These are phyloP conservation scores for Tolypocladium tropicale DNA, from an alignment of 2,329 filamentous ascomycete genomes.

Conservation along the genomic window DNA sequence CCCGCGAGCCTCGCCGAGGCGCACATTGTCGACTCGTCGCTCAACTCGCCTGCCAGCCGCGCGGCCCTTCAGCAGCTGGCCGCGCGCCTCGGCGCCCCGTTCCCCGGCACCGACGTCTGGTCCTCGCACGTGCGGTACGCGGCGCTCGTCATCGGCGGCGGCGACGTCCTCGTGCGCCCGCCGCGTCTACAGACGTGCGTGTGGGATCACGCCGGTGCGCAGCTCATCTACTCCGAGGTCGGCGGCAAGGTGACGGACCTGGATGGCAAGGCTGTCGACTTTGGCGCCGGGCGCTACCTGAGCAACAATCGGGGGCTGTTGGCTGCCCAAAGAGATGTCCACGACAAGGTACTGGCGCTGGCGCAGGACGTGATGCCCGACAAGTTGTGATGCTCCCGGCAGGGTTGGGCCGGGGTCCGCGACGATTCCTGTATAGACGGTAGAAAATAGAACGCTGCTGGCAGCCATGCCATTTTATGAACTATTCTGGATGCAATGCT, in stretches of 20 bases:
- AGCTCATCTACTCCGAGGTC: conserved; percentile 44
- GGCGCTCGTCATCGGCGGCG: conserved; percentile 24
- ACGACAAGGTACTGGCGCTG: conserved; percentile 26
- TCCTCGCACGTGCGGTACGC: conserved; percentile 29
- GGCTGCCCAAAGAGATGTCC: conserved; percentile 33
- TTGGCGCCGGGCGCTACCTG: conserved; percentile 23
- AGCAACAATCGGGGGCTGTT: conserved; percentile 23
- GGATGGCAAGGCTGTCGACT: conserved; percentile 24
- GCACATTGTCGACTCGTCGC: conserved; percentile 23
- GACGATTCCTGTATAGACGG: background rate
- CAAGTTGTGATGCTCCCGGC: background rate
- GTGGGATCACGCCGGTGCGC: conserved; percentile 49
- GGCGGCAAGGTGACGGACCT: conserved; percentile 44
- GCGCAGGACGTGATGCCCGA: conserved; percentile 9
- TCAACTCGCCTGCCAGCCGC: conserved; percentile 19
- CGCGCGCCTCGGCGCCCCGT: conserved; percentile 16
- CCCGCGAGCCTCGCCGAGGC: conserved; percentile 10
- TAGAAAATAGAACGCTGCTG: background rate
- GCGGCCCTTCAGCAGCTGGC: conserved; percentile 20
- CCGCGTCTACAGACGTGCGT: conserved; percentile 18
- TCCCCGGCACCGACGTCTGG: conserved; percentile 27
- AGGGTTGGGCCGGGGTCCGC: too few relatives aligned
- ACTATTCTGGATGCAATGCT: background rate
- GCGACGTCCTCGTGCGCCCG: conserved; percentile 22
- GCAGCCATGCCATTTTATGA: background rate